Evolutionary conservation across 2,329 filamentous ascomycete genomes (phyloP), one percentile per base, ranked within the genome.

Genomic region (Beauveria sp.): DNA sequence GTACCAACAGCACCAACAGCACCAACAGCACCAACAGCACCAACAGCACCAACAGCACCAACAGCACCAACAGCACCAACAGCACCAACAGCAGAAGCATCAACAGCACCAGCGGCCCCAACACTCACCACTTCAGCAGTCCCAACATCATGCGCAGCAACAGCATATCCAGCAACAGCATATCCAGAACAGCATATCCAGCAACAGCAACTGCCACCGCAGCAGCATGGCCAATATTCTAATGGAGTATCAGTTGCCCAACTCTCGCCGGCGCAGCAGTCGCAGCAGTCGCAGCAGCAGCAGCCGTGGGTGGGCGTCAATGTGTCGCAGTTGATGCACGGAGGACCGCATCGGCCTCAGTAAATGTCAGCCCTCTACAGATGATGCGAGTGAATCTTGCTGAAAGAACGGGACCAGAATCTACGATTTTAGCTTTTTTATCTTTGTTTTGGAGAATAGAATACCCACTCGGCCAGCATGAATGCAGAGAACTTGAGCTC

Each of bases 1-100:
- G n/a, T n/a, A 41, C 2, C 46, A 14, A 3, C 55, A 57, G 12
- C 24, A 26, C 6, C 55, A 22, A 3, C 44, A 37, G 1, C 64
- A 64, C 10, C 56, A 64, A 16, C 63, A 70, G 18, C 64, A 68
- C 9, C 72, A 64, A 7, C 66, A 70, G n/a, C 64, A 69, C 6
- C 72, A 69, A 1, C 55, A 58, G 2, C 2, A 63, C 1, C 55
- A 41, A 4, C 64, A 65, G 34, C 55, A 69, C 40, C 63, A 69
- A 50, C 76, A 73, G 0, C 40, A 48, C 0, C 37, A 44, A 7
- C 54, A 57, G 9, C 59, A 60, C 3, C 43, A 48, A 3, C 43
- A 37, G 3, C 62, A 54, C 20, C 61, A 61, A 22, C 55, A 62
- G 7, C 62, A 59, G 2, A 63, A 63, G 18, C 56, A 54, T 2